Base-by-base conservation (phyloP, 768 basidiomycete genomes). In the Tulasnella sp. region DNA sequence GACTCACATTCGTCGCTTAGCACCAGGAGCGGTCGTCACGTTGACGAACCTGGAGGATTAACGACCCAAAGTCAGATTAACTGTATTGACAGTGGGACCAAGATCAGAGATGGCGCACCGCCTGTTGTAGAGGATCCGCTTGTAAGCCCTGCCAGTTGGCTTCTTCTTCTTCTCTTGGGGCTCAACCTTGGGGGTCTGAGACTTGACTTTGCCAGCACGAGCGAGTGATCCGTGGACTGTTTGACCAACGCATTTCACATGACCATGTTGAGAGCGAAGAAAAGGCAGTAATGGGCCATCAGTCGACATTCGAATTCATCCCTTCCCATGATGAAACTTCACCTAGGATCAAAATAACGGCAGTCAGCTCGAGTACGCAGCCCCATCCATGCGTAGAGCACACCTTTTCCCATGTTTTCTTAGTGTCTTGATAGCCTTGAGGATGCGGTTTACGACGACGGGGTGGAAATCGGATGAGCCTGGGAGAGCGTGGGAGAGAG, bases 201-300 rank as follows among this genome's bases (percentile, higher is more conserved):
- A 93, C 85, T 94, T 97, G 86, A 98, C 96, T 88, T 98, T 98
- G 82, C 95, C 95, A 81, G 95, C 95, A 86, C 95, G 95, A 84
- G 95, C 95, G 84, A 96, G 94, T 81, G 95, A 98, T 82, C 95
- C 95, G 91, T 98, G 95, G 84, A 96, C 95, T 94, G 62, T 14
- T 72, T 32, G 32, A n/a, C n/a, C n/a, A n/a, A n/a, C n/a, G n/a
- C n/a, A n/a, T n/a, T n/a, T n/a, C n/a, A n/a, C n/a, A n/a, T n/a
- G n/a, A n/a, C n/a, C n/a, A n/a, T n/a, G n/a, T n/a, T n/a, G 22
- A 59, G 32, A 14, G 26, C 3, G 52, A 59, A 26, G n/a, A n/a
- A n/a, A n/a, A n/a, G n/a, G 1, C 9, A 22, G 26, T 29, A 29
- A 22, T 16, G 26, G n/a, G 52, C 32, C 52, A 59, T n/a, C n/a